Evolutionary conservation across 129 eudicot species (phyloP), one percentile per base, ranked within the genome.

Genomic region (Logfia minima): DNA sequence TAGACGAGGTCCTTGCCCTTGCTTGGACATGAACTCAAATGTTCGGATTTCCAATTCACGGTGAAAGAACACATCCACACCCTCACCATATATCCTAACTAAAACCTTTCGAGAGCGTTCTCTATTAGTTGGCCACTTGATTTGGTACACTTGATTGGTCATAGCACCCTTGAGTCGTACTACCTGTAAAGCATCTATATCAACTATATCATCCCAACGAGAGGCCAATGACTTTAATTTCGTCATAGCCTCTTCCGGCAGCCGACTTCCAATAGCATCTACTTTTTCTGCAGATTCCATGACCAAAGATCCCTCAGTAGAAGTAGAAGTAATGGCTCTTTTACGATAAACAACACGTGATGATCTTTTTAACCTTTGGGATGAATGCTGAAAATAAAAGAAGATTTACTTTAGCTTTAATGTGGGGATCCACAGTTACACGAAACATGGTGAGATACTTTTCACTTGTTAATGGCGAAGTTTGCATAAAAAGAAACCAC

Each of bases 131-230:
- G 96, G 89, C 98, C 98, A 93, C 80, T 88, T 90, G 83, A 93
- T 93, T 70, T 90, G 95, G 74, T 88, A 93, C 23, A 93, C 96
- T 83, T 88, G 82, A 83, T 93, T 93, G 45, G 98, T 93, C 98
- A 93, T 93, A 41, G 98, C 96, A 5, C 98, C 98, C 78, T 90
- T 93, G n/a, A 93, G 85, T 8, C 87, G 86, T 37, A 93, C 70
- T 74, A 93, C 96, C 78, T 93, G 92, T 77, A 93, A 83, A 23
- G 83, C 92, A 76, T 87, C 69, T 59, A 87, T 81, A 77, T 88
- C 96, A 28, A 83, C 62, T 17, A 85, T 70, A 83, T 93, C 96
- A 75, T 82, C 85, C 98, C 98, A 93, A 8, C 78, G 58, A 62
- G 89, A 85, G 64, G 98, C 98, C 84, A 93, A 72, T 32, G 87